Conservation (phyloP, 495 filamentous ascomycete species). For the Aspergillus affinis region DNA sequence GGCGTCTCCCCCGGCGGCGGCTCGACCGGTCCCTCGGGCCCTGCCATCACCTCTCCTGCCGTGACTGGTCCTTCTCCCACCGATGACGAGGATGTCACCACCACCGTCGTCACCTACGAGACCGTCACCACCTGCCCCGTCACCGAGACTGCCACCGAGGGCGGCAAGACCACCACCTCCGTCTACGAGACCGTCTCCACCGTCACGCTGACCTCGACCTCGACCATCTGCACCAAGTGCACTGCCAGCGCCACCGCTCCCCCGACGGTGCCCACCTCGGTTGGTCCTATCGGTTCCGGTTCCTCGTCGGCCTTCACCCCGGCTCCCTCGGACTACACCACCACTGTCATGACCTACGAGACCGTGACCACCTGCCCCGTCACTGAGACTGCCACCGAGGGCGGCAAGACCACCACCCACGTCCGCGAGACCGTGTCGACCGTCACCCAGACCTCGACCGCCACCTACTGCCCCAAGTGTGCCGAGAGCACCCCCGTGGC, state of each 20-base stretch:
- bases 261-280: slow-evolving; percentile 28
- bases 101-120: slow-evolving; percentile 33
- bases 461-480: slow-evolving; percentile 25
- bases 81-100: slow-evolving; percentile 12
- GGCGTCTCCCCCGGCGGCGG: slow-evolving; percentile 5
- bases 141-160: slow-evolving; percentile 37
- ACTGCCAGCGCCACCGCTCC: slow-evolving; percentile 17
- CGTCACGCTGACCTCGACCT: slow-evolving; percentile 37
- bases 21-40: slow-evolving; percentile 4
- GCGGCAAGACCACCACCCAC: slow-evolving; percentile 30
- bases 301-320: slow-evolving; percentile 31
- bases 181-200: slow-evolving; percentile 42
- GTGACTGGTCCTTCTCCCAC: slow-evolving; percentile 5
- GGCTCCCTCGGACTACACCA: slow-evolving; percentile 25
- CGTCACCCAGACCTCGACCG: slow-evolving; percentile 22
- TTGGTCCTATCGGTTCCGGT: slow-evolving; percentile 34
- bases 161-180: slow-evolving; percentile 32
- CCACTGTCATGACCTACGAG: slow-evolving; percentile 27
- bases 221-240: slow-evolving; percentile 39
- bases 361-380: slow-evolving; percentile 32
- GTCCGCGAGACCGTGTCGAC: slow-evolving; percentile 33
- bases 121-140: slow-evolving; percentile 46
- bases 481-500: not conserved
- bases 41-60: slow-evolving; percentile 18
- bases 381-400: slow-evolving; percentile 32